A percentile compares a stretch with the other conserved stretches of the same genome.
Conservation (phyloP, 73 alveolate species). For the Uronychia binucleata region DNA sequence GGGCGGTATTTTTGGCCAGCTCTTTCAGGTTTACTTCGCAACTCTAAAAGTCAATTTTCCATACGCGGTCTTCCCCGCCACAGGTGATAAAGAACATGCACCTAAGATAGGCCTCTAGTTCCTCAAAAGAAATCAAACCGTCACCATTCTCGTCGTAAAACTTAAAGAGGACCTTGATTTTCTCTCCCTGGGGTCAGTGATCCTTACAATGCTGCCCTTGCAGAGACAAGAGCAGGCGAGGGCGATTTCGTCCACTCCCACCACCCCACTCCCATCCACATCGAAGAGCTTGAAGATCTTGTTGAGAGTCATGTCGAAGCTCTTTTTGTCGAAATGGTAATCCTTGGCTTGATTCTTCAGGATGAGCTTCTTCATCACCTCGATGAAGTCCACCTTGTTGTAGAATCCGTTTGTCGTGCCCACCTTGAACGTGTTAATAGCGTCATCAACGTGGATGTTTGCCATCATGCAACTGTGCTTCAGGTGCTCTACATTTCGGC, state of each 20-base stretch:
- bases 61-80: neutral
- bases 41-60: neutral
- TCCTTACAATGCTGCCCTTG: neutral
- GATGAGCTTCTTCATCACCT: neutral
- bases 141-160: neutral
- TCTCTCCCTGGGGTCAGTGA: neutral
- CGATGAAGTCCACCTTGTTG: neutral
- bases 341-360: neutral
- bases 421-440: slow-evolving; percentile 1
- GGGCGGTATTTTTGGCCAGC: neutral
- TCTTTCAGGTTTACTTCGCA: neutral
- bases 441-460: slow-evolving; percentile 5
- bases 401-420: neutral
- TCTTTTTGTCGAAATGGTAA: neutral
- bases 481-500: neutral
- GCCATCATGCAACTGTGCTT: neutral
- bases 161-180: slow-evolving; percentile 3
- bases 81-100: neutral
- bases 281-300: slow-evolving; percentile 11
- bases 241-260: slow-evolving; percentile 5
- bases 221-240: slow-evolving; percentile 19
- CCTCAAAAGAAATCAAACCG: neutral
- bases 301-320: slow-evolving; percentile 4
- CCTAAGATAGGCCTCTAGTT: neutral
- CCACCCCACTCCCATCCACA: slow-evolving; percentile 8